phyloP scores from a whole-genome alignment of 2,329 filamentous ascomycete genomes.

The Teratosphaeria zuluensis region DNA sequence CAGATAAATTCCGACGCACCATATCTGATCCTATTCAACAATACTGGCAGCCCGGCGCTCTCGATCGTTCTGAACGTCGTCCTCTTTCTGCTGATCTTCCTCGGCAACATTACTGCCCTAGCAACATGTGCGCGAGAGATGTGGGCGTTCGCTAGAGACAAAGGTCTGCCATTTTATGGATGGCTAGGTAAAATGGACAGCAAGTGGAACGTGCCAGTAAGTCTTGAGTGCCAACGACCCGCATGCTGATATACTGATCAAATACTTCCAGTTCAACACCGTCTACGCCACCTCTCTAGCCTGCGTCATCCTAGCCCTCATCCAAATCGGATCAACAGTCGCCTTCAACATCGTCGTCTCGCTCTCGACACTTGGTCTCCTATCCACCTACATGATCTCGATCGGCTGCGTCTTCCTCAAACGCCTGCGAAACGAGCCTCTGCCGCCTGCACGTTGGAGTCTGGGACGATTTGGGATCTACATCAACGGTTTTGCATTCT shows the following conservation, averaged over 20 bases:
- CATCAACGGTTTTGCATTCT: slow-evolving; percentile 14
- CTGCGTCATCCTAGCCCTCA: slow-evolving; percentile 21
- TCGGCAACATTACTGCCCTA: slow-evolving; percentile 10
- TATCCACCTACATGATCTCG: slow-evolving; percentile 26
- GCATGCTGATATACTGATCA: slow-evolving; percentile 1
- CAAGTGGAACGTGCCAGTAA: background rate
- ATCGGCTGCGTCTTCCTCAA: slow-evolving; percentile 21
- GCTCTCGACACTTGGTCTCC: slow-evolving; percentile 21
- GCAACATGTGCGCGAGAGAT: slow-evolving; percentile 12
- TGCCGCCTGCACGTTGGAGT: slow-evolving; percentile 14
- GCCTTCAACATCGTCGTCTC: slow-evolving; percentile 26
- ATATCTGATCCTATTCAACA: slow-evolving; percentile 15
- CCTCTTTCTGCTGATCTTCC: slow-evolving; percentile 11
- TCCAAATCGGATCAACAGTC: slow-evolving; percentile 24
- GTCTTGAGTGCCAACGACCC: background rate
- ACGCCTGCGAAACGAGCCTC: slow-evolving; percentile 6
- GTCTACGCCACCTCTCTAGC: slow-evolving; percentile 20
- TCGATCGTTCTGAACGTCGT: slow-evolving; percentile 14
- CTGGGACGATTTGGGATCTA: slow-evolving; percentile 11
- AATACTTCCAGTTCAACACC: slow-evolving; percentile 22
- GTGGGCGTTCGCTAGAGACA: slow-evolving; percentile 9
- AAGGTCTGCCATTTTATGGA: slow-evolving; percentile 17
- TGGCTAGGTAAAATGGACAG: slow-evolving; percentile 4
- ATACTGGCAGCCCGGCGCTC: slow-evolving; percentile 11
- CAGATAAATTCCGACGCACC: slow-evolving; percentile 9